Base-by-base conservation (phyloP, 2,329 filamentous ascomycete species). In the Alternaria sp. region DNA sequence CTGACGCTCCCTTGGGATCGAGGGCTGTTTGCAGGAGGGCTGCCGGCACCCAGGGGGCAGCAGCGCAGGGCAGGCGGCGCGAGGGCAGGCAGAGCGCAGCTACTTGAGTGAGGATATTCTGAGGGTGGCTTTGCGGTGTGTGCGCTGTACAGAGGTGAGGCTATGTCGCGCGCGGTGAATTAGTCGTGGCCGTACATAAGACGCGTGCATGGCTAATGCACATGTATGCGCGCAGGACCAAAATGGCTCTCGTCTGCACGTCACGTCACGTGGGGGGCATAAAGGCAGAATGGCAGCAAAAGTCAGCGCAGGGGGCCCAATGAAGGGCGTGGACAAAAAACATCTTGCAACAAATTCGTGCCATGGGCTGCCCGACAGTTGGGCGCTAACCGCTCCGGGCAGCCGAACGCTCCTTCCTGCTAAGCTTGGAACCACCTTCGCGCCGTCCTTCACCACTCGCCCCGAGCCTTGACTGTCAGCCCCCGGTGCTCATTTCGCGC, bases 401-500 rank as follows among this genome's bases (percentile, higher is more conserved):
- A 66, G 65, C 69, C 69, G 68, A 62, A 68, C 69, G 57, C 66
- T 56, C 67, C 68, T 68, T 64, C 67, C 63, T 57, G 57, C 65
- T 60, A 62, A 55, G 61, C 61, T 60, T 62, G 60, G 60, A 62
- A 62, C 60, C 52, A 55, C 44, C 65, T 54, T 67, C 65, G 68
- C 68, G 68, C 68, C 67, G 70, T 62, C 68, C 68, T 67, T 67
- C 64, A 67, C 66, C 66, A 68, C 68, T 68, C 69, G 64, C 68
- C 68, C 68, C 61, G 61, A 60, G 64, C 64, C 66, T 71, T 64
- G 65, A 70, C 68, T 67, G 69, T 72, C 73, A 74, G 70, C 71
- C 61, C 64, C 55, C 66, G 57, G 70, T 73, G 70, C 54, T 74
- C 73, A 74, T 74, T 72, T 76, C 69, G 64, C 69, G 60, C 69